Evolutionary conservation across 2,329 filamentous ascomycete species (phyloP).

Genomic region (Diatrype stigma): DNA sequence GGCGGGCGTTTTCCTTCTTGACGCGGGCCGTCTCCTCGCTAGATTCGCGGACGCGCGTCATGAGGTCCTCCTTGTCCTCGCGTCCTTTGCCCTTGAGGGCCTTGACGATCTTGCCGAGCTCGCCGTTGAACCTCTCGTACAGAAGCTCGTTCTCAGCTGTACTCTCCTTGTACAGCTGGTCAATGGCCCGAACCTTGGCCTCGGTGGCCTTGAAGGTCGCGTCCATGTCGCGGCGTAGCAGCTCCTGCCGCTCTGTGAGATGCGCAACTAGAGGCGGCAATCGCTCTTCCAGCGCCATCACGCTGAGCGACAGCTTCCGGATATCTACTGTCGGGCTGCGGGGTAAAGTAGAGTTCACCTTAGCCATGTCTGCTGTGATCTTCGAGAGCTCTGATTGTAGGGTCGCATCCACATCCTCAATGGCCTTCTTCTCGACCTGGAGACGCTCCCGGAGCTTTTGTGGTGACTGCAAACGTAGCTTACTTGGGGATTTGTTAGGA

Average conservation of each 20-base stretch:
- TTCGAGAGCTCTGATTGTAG: conserved; percentile 73
- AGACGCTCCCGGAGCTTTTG: conserved; percentile 81
- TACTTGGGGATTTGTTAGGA: conserved; percentile 41
- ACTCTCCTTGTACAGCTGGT: conserved; percentile 83
- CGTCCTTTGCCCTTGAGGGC: conserved; percentile 68
- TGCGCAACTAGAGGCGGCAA: conserved; percentile 58
- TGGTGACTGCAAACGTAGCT: conserved; percentile 64
- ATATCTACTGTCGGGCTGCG: conserved; percentile 38
- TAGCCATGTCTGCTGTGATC: conserved; percentile 76
- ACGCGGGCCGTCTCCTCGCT: conserved; percentile 73
- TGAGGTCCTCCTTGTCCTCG: conserved; percentile 75
- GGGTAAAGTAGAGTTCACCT: conserved; percentile 40
- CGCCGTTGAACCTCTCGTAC: conserved; percentile 89
- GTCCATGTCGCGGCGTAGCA: conserved; percentile 68
- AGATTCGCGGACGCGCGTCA: conserved; percentile 65
- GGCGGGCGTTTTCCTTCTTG: conserved; percentile 79
- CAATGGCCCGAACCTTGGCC: conserved; percentile 73
- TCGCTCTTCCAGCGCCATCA: conserved; percentile 64
- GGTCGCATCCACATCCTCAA: conserved; percentile 64
- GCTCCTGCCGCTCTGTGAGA: conserved; percentile 55
- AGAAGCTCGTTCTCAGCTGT: conserved; percentile 89
- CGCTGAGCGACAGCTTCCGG: conserved; percentile 48
- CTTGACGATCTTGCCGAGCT: conserved; percentile 77
- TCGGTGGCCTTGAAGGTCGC: conserved; percentile 69
- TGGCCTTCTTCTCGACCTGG: conserved; percentile 72